Percentiles rank a stretch among this genome's conserved stretches.
Conservation (phyloP, 257 asterid species). For the Rauvolfia tetraphylla region DNA sequence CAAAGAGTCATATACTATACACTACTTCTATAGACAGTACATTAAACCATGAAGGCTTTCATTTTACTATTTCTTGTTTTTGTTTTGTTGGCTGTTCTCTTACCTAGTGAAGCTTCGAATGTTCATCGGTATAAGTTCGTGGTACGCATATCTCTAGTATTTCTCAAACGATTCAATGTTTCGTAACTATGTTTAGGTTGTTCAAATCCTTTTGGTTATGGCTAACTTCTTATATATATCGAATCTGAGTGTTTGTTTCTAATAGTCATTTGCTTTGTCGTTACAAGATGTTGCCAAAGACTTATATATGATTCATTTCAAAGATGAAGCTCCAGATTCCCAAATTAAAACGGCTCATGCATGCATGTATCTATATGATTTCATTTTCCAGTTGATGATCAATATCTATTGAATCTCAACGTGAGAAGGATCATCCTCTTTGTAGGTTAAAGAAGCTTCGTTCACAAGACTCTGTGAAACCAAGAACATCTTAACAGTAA, state of each 20-base stretch:
- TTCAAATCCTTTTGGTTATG: too few relatives aligned
- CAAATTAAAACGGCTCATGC: too few relatives aligned
- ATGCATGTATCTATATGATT: too few relatives aligned
- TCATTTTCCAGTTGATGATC: too few relatives aligned
- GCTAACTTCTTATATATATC: too few relatives aligned
- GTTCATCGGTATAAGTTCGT: not conserved
- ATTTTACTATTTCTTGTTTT: not conserved
- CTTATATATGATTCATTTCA: too few relatives aligned
- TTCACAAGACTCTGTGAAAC: constrained; percentile 36
- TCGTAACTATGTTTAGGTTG: too few relatives aligned
- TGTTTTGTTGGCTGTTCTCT: not conserved
- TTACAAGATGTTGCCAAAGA: too few relatives aligned
- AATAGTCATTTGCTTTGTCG: too few relatives aligned
- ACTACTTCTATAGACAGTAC: not conserved
- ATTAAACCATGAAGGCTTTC: not conserved
- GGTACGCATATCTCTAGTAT: not conserved
- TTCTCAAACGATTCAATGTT: not conserved
- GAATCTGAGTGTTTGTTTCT: too few relatives aligned
- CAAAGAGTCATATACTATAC: not conserved
- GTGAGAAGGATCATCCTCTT: not conserved
- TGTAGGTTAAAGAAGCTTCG: constrained; percentile 33
- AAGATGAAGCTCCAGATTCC: too few relatives aligned
- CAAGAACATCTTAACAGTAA: constrained; percentile 48
- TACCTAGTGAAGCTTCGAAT: not conserved
- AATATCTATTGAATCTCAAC: too few relatives aligned